Conservation (phyloP, 1,284 basidiomycete species). For the Ustilago sp. region DNA sequence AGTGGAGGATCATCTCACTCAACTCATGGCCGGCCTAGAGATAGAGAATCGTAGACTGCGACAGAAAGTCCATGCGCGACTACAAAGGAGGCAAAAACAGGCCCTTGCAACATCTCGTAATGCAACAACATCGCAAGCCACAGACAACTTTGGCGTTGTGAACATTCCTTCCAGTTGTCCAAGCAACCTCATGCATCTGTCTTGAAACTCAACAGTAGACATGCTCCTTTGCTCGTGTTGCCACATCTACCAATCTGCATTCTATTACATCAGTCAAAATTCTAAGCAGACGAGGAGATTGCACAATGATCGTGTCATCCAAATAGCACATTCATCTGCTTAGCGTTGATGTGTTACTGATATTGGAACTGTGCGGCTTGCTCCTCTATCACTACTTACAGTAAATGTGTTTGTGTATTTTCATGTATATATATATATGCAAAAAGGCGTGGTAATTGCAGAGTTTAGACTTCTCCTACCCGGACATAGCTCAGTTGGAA, state of each 20-base stretch:
- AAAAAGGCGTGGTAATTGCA: too few relatives aligned
- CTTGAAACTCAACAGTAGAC: not conserved
- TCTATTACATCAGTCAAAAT: not conserved
- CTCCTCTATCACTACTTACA: too few relatives aligned
- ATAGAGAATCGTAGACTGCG: constrained; percentile 21
- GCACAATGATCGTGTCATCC: too few relatives aligned
- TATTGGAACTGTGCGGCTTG: too few relatives aligned
- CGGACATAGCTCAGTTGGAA: constrained; percentile 60
- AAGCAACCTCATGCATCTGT: not conserved
- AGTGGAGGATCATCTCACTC: constrained; percentile 11
- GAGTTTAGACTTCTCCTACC: not conserved
- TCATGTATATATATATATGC: too few relatives aligned
- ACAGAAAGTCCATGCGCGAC: constrained; percentile 5
- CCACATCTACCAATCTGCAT: not conserved
- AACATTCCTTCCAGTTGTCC: not conserved
- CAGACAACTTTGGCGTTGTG: not conserved
- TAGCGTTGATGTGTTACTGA: too few relatives aligned
- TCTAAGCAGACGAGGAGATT: too few relatives aligned
- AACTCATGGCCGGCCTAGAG: constrained; percentile 9
- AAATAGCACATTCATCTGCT: too few relatives aligned
- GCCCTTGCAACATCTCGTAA: not conserved
- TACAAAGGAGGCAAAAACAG: not conserved
- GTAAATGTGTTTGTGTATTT: too few relatives aligned
- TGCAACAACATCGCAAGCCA: not conserved
- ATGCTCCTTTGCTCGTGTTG: not conserved